These are phyloP conservation scores for Lentinus tigrinus DNA, from an alignment of 768 basidiomycete species.

Conservation along the genomic window DNA sequence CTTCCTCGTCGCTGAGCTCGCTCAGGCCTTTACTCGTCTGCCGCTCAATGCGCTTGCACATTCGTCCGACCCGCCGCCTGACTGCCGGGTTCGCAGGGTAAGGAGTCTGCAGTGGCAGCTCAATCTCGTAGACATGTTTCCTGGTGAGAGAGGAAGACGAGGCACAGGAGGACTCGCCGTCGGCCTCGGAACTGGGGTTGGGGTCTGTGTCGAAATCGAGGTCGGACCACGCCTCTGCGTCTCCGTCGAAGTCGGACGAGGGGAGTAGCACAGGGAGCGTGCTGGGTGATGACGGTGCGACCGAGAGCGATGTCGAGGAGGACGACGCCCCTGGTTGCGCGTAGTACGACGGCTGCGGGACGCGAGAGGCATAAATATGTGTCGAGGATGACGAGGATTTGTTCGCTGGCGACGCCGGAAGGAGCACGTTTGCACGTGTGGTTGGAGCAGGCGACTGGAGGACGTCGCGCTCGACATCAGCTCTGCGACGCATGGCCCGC, in stretches of 20 bases:
- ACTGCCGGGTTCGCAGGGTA: conserved; percentile 26
- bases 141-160: background rate
- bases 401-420: background rate
- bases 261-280: conserved; percentile 11
- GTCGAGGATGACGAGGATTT: background rate
- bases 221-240: conserved; percentile 3
- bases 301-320: background rate
- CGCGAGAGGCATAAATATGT: background rate
- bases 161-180: background rate
- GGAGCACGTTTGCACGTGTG: background rate
- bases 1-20: conserved; percentile 25
- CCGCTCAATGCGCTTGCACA: conserved; percentile 23
- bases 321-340: background rate
- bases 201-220: background rate
- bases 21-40: conserved; percentile 23
- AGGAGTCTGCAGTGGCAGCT: conserved; percentile 25
- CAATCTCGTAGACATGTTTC: conserved; percentile 17
- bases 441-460: background rate
- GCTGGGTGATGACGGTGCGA: conserved; percentile 14
- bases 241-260: conserved; percentile 6
- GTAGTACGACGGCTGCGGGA: background rate
- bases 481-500: conserved; percentile 11
- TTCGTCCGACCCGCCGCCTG: conserved; percentile 28
- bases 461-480: background rate
- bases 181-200: background rate